Evolutionary conservation across 148 eudicot species (phyloP), one percentile per base, ranked within the genome.

Genomic region (Selenicereus undatus): DNA sequence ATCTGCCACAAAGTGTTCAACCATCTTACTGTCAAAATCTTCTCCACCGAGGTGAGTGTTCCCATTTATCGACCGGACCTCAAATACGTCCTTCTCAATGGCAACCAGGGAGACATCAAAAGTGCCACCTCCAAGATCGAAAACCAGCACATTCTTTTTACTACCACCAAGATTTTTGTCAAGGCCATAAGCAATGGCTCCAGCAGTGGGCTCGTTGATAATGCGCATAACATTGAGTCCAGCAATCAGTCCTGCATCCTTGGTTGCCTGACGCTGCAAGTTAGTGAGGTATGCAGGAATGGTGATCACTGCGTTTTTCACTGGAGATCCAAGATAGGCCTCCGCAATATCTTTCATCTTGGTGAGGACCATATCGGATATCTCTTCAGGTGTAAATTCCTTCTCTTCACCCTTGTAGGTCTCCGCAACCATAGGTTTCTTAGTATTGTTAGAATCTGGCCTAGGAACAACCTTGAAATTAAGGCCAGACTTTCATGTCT

Each of bases 281-380:
- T 85, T 74, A 71, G 79, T 82, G 82, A 85, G 82, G 77, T 85
- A 82, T 3, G 87, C 85, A 18, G 85, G 87, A 2, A 85, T 82
- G 1, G 87, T 85, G 43, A 85, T 65, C 5, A 85, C 87, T n/a
- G 78, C 81, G 36, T 78, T 73, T 29, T 82, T 82, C 26, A 78
- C 85, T 2, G 52, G 2, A 17, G 54, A 48, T 1, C 81, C 81
- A 18, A 82, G 78, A 73, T 73, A 62, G 8, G 74, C 74, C 54
- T 82, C 84, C 0, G 84, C 81, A 11, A 32, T 64, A n/a, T 82
- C 66, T 36, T 82, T 82, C 81, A 82, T 82, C 50, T 73, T 82
- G 7, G 68, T 21, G 3, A 85, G 82, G 26, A 85, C 71, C 87
- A 85, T 85, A 1, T 80, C 69, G 13, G 84, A 85, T 68, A 85